Percentiles rank a stretch among this genome's conserved stretches.
Conservation (phyloP, 768 basidiomycete species). For the Termitomyces sp. region DNA sequence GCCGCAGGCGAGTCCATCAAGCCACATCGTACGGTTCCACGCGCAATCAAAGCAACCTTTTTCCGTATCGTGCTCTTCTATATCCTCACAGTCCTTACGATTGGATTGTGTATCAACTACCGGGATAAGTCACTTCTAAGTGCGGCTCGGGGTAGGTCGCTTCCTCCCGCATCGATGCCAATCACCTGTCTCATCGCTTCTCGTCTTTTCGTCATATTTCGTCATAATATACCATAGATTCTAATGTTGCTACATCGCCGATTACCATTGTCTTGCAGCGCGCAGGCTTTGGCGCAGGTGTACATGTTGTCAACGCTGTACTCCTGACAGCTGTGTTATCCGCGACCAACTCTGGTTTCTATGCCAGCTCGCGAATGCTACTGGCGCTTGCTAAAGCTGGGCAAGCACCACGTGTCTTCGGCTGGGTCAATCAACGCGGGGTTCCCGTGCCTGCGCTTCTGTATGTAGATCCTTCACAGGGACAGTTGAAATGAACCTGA, state of each 20-base stretch:
- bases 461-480: conserved; percentile 24
- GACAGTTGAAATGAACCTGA: background rate
- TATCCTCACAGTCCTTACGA: conserved; percentile 58
- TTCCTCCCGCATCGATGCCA: background rate
- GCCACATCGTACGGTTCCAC: conserved; percentile 60
- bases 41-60: conserved; percentile 67
- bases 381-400: conserved; percentile 60
- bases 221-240: conserved; percentile 26
- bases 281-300: conserved; percentile 59
- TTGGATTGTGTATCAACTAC: conserved; percentile 64
- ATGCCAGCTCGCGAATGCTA: conserved; percentile 60
- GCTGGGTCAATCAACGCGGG: conserved; percentile 59
- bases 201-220: no score
- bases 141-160: conserved; percentile 37
- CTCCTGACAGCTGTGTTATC: conserved; percentile 64
- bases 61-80: conserved; percentile 65
- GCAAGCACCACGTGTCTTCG: conserved; percentile 62
- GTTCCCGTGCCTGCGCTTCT: conserved; percentile 57
- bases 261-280: conserved; percentile 61
- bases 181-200: background rate
- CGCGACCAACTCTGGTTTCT: conserved; percentile 64
- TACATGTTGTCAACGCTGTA: conserved; percentile 63
- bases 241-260: conserved; percentile 54
- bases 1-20: conserved; percentile 69
- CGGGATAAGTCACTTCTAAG: conserved; percentile 49